Percentiles rank a stretch among this genome's conserved stretches.
phyloP scores from a whole-genome alignment of 1,139 yeast species.

The Geotrichum cucujoidarum region DNA sequence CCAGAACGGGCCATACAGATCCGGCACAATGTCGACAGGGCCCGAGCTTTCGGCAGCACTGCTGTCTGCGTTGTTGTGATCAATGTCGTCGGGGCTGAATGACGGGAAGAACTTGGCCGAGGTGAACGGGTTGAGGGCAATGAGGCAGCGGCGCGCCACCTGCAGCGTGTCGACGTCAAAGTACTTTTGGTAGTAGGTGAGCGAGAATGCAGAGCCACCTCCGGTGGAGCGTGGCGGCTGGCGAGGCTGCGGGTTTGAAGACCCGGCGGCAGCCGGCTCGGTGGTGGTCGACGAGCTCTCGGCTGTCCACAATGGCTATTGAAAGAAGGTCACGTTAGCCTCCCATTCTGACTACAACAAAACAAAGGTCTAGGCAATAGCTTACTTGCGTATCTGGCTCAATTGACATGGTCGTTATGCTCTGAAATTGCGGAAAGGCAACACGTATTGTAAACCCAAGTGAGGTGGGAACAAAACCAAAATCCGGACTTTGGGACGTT shows the following conservation, averaged over 20 bases:
- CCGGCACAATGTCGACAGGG: constrained; percentile 39
- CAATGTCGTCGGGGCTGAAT: constrained; percentile 32
- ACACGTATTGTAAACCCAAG: no score
- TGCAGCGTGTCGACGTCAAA: constrained; percentile 63
- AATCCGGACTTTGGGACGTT: no score
- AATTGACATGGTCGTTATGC: constrained; percentile 11
- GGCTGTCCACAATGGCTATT: constrained; percentile 6
- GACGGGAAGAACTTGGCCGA: constrained; percentile 22
- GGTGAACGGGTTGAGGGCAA: constrained; percentile 37
- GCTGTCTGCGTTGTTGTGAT: constrained; percentile 29
- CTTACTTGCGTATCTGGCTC: constrained; percentile 13
- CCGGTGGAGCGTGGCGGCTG: background rate
- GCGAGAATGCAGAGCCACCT: constrained; percentile 41
- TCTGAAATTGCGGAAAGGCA: background rate
- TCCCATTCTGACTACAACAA: no score
- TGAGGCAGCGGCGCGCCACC: constrained; percentile 40
- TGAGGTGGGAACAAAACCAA: no score
- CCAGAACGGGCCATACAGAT: constrained; percentile 82
- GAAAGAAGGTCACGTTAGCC: background rate
- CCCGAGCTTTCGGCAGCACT: constrained; percentile 33
- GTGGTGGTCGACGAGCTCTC: constrained; percentile 1
- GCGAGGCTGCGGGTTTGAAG: background rate
- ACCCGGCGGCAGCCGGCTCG: background rate
- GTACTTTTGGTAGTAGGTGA: constrained; percentile 52
- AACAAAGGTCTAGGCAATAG: no score